A percentile compares a stretch with the other conserved stretches of the same genome.
These are phyloP conservation scores for Podosphaera xanthii DNA, from an alignment of 2,329 filamentous ascomycete species.

Conservation along the genomic window DNA sequence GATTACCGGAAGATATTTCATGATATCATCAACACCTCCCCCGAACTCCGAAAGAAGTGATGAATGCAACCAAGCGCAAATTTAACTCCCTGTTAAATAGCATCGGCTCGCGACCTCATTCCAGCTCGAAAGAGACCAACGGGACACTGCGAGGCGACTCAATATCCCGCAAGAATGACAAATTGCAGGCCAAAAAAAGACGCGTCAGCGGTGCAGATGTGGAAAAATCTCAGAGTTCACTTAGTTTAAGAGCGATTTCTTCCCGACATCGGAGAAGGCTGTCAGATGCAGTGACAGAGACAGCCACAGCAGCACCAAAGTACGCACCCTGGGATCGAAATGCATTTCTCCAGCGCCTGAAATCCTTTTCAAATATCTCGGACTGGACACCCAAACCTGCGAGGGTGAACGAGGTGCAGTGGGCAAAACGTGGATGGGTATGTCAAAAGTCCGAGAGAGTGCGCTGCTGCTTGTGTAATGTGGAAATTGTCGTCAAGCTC, in stretches of 20 bases:
- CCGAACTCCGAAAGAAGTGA: slow-evolving; percentile 16
- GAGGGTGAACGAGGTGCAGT: slow-evolving; percentile 67
- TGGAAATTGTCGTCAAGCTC: slow-evolving; percentile 63
- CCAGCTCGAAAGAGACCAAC: slow-evolving; percentile 20
- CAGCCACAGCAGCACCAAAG: slow-evolving; percentile 26
- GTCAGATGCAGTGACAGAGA: not conserved
- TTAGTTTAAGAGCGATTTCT: not conserved
- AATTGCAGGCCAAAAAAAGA: slow-evolving; percentile 13
- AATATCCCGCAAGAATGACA: slow-evolving; percentile 8
- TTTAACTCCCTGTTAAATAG: slow-evolving; percentile 55
- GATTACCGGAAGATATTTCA: too few relatives aligned
- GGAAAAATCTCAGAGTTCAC: not conserved
- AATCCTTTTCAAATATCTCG: slow-evolving; percentile 76
- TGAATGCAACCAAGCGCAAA: slow-evolving; percentile 66
- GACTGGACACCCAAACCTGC: slow-evolving; percentile 88
- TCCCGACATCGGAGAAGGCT: not conserved
- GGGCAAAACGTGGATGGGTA: slow-evolving; percentile 83
- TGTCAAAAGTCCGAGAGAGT: slow-evolving; percentile 70
- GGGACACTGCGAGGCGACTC: slow-evolving; percentile 18
- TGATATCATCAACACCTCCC: too few relatives aligned
- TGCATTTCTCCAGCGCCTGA: slow-evolving; percentile 57
- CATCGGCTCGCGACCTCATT: slow-evolving; percentile 26
- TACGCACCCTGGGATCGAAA: slow-evolving; percentile 74
- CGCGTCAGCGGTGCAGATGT: slow-evolving; percentile 9
- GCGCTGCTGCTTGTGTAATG: slow-evolving; percentile 63